Conservation (phyloP, 2,329 filamentous ascomycete genomes). For the Fusarium acutatum region DNA sequence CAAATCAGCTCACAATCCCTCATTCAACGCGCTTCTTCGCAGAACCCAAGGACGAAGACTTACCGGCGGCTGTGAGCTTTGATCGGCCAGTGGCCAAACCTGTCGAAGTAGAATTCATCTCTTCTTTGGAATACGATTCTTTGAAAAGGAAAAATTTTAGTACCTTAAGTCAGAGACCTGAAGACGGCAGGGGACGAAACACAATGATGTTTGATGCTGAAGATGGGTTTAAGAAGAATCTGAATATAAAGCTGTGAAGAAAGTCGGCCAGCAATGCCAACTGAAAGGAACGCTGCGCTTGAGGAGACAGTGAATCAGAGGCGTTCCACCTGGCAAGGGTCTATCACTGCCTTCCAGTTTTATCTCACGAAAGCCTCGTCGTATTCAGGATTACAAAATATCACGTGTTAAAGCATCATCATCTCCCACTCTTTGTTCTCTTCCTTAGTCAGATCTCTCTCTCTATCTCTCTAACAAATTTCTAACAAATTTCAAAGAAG, state of each 20-base stretch:
- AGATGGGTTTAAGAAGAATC: rapidly evolving
- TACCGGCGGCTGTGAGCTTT: rapidly evolving
- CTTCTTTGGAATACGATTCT: neutral
- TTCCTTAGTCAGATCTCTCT: neutral
- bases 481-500: no score
- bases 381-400: neutral
- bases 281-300: rapidly evolving
- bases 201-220: neutral
- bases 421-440: neutral
- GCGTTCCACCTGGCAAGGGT: rapidly evolving
- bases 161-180: neutral
- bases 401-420: neutral
- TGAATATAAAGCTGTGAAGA: neutral
- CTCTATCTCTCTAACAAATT: neutral
- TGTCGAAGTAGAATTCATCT: rapidly evolving
- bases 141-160: rapidly evolving
- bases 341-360: neutral
- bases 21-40: no score
- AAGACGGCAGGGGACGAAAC: rapidly evolving
- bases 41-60: neutral
- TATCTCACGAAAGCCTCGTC: neutral
- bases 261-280: neutral
- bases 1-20: neutral
- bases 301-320: neutral
- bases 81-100: rapidly evolving